Percentiles rank a stretch among this genome's conserved stretches.
Evolutionary conservation across 371 early-diverging fungal genomes (phyloP).

Genomic region (Blakeslea trispora): DNA sequence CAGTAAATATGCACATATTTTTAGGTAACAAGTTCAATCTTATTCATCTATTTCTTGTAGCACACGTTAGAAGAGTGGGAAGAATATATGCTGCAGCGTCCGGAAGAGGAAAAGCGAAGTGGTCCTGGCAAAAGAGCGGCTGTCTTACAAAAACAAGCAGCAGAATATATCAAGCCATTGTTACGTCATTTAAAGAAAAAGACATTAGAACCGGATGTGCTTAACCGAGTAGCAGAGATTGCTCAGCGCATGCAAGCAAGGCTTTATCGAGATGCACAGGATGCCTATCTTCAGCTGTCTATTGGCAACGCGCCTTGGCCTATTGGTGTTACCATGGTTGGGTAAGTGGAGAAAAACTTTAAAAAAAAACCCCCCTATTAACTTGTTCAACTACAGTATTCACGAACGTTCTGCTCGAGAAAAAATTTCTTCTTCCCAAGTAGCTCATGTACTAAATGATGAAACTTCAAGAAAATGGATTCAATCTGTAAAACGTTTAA

Average conservation of each 20-base stretch:
- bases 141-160: conserved; percentile 82
- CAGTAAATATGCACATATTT: too few relatives aligned
- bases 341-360: conserved; percentile 39
- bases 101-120: conserved; percentile 73
- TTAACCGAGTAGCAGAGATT: conserved; percentile 90
- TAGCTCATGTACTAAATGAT: conserved; percentile 98
- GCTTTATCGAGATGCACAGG: conserved; percentile 93
- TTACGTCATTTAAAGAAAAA: conserved; percentile 82
- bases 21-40: background rate
- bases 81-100: conserved; percentile 72
- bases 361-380: background rate
- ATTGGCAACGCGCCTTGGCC: conserved; percentile 99
- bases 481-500: conserved; percentile 94
- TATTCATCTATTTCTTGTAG: conserved; percentile 25
- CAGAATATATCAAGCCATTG: conserved; percentile 90
- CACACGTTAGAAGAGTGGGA: conserved; percentile 91
- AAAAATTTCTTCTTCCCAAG: conserved; percentile 92
- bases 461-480: conserved; percentile 98
- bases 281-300: conserved; percentile 89
- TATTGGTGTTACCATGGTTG: conserved; percentile 93
- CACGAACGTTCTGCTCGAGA: conserved; percentile 97
- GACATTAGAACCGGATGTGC: conserved; percentile 80
- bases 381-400: conserved; percentile 62
- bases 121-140: conserved; percentile 78
- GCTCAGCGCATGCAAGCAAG: conserved; percentile 78